Base-by-base conservation (phyloP, 2,329 filamentous ascomycete genomes). In the Penicillium sp. region DNA sequence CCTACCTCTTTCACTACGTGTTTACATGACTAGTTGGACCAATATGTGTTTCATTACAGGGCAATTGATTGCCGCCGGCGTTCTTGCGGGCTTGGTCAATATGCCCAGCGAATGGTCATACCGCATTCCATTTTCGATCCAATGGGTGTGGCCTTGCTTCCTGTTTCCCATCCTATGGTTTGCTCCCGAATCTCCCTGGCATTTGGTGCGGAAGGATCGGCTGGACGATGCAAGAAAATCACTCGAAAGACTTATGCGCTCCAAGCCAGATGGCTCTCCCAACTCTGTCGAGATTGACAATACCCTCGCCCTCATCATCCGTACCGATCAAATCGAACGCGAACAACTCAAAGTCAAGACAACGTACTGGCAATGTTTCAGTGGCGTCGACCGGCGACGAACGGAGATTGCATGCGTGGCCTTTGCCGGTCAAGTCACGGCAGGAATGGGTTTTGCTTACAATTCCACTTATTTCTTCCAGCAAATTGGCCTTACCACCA, bases 231-330 rank as follows among this genome's bases (percentile, higher is more conserved):
- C 55, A 7, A 43, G 35, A 12, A 43, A 42, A n/a, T 51, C 54
- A n/a, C 40, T 56, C 11, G 35, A 56, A 33, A 45, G 54, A 28
- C 54, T 56, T 7, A 26, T 24, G 23, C 21, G 21, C 2, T n/a
- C 5, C 12, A 45, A 45, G 16, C 18, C 42, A 45, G 42, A 45
- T 45, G 42, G 16, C 14, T 8, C 42, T 3, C 5, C 21, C 45
- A 28, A 24, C 45, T n/a, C 40, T 8, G n/a, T 6, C 16, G 42
- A 52, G 24, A 20, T 47, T 18, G 43, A 40, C 49, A 60, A 56
- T 23, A 60, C 64, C 79, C 79, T 96, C 50, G 86, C 89, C 65
- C 94, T 95, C 89, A 96, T 96, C 88, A 84, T 91, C 1, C 89
- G 94, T 68, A 96, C 91, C 0, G 92, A 88, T 0, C 87, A 88